Conservation (phyloP, 2,329 filamentous ascomycete genomes). For the Sporothrix sp. region DNA sequence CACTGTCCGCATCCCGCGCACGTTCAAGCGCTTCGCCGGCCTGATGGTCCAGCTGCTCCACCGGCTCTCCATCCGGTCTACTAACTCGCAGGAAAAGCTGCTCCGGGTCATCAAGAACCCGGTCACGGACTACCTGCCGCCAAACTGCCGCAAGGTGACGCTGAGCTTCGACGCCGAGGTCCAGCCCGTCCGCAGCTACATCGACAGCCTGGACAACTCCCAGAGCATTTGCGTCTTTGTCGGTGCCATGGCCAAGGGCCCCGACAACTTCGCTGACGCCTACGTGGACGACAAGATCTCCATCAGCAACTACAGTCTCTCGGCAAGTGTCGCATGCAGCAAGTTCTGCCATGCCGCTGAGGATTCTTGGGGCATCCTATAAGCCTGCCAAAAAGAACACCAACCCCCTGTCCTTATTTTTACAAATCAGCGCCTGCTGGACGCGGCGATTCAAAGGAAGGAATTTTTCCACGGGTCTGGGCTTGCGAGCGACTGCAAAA, state of each 20-base stretch:
- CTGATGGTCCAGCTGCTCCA: slow-evolving; percentile 98
- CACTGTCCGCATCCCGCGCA: slow-evolving; percentile 94
- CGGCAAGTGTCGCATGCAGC: slow-evolving; percentile 95
- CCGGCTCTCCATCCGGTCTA: slow-evolving; percentile 88
- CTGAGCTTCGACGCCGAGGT: slow-evolving; percentile 88
- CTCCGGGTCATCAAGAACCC: slow-evolving; percentile 97
- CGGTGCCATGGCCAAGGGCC: slow-evolving; percentile 95
- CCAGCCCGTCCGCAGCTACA: slow-evolving; percentile 80
- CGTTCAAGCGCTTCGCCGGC: slow-evolving; percentile 97
- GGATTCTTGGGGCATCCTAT: slow-evolving; percentile 91
- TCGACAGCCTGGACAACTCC: slow-evolving; percentile 64
- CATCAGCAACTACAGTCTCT: slow-evolving; percentile 96
- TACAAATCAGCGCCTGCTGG: neutral
- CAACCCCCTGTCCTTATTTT: neutral
- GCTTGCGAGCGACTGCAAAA: neutral
- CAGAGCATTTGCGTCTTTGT: slow-evolving; percentile 98
- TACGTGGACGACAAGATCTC: slow-evolving; percentile 96
- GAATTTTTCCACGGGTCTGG: neutral
- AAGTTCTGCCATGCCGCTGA: slow-evolving; percentile 99
- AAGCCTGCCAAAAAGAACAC: slow-evolving; percentile 21
- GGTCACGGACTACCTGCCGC: slow-evolving; percentile 90
- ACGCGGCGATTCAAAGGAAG: neutral
- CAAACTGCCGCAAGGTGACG: slow-evolving; percentile 96
- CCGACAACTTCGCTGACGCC: slow-evolving; percentile 87
- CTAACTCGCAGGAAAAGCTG: slow-evolving; percentile 94